phyloP scores from a whole-genome alignment of 192 early-diverging fungal species.

The Gonapodya prolifera region DNA sequence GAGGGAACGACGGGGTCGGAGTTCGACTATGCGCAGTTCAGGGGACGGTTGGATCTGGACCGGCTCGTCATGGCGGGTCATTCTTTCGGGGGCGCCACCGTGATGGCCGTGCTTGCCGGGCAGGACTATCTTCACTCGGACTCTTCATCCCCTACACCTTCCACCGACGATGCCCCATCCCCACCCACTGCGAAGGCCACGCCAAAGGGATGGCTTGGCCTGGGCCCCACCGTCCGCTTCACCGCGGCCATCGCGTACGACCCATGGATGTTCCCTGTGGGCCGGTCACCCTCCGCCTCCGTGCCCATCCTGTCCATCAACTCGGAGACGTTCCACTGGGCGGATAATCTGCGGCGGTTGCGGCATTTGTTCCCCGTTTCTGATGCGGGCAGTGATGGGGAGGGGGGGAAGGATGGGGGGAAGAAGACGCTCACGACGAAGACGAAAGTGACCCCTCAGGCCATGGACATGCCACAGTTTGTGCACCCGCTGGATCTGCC shows the following conservation, averaged over 20 bases:
- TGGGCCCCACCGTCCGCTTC: background rate
- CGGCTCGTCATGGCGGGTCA: background rate
- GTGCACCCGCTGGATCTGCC: background rate
- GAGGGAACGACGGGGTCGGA: background rate
- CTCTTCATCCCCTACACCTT: background rate
- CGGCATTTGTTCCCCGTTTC: background rate
- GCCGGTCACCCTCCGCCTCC: background rate
- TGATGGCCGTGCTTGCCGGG: background rate
- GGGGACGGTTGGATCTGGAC: background rate
- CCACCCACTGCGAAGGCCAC: background rate
- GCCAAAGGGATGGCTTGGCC: background rate
- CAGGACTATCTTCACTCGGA: background rate
- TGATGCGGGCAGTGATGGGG: background rate
- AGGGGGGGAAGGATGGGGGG: background rate
- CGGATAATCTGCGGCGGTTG: background rate
- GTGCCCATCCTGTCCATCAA: background rate
- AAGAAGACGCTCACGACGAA: background rate
- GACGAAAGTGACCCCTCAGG: background rate
- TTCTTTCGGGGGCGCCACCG: constrained; percentile 1
- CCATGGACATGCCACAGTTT: background rate
- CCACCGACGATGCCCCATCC: background rate
- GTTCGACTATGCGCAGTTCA: background rate
- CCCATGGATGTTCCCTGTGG: constrained; percentile 1
- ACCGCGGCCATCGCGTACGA: background rate
- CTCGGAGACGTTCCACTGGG: background rate